Evolutionary conservation across 2,329 filamentous ascomycete species (phyloP).

Genomic region (Neonectria hederae): DNA sequence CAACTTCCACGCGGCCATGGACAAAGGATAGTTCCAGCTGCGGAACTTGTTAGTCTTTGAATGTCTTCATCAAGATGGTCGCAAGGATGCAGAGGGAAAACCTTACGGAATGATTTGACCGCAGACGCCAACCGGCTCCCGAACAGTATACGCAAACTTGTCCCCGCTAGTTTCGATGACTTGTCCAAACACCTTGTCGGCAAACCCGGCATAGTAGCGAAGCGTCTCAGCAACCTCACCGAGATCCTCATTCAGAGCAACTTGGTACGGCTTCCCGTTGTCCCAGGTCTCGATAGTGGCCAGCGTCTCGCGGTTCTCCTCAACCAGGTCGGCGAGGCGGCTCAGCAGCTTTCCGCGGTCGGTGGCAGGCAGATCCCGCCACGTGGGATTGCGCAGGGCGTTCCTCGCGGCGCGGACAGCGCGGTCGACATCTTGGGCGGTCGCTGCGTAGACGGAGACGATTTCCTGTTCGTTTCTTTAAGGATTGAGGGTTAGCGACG

Average conservation of each 20-base stretch:
- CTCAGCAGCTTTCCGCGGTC: constrained; percentile 75
- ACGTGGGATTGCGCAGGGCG: constrained; percentile 73
- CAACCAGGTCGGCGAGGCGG: constrained; percentile 73
- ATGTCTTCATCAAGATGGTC: background rate
- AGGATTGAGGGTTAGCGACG: background rate
- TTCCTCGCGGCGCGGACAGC: constrained; percentile 62
- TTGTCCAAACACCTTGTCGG: constrained; percentile 81
- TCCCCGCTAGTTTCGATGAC: constrained; percentile 74
- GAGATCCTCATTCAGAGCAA: constrained; percentile 73
- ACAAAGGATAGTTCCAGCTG: constrained; percentile 70
- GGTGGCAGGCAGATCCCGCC: constrained; percentile 73
- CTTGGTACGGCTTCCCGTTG: constrained; percentile 74
- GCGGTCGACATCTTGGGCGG: constrained; percentile 44
- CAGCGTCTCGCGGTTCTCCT: constrained; percentile 64
- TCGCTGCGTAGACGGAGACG: constrained; percentile 45
- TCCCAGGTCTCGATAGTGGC: constrained; percentile 79
- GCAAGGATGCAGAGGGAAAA: background rate
- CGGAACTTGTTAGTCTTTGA: background rate
- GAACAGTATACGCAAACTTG: constrained; percentile 80
- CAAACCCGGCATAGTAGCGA: constrained; percentile 81
- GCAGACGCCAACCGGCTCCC: constrained; percentile 81
- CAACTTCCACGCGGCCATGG: constrained; percentile 71
- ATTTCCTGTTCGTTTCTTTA: constrained; percentile 46
- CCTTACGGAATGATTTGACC: constrained; percentile 72
- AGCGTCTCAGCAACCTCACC: constrained; percentile 56